Base-by-base conservation (phyloP, 2,329 filamentous ascomycete genomes). In the Blumeriella jaapii region DNA sequence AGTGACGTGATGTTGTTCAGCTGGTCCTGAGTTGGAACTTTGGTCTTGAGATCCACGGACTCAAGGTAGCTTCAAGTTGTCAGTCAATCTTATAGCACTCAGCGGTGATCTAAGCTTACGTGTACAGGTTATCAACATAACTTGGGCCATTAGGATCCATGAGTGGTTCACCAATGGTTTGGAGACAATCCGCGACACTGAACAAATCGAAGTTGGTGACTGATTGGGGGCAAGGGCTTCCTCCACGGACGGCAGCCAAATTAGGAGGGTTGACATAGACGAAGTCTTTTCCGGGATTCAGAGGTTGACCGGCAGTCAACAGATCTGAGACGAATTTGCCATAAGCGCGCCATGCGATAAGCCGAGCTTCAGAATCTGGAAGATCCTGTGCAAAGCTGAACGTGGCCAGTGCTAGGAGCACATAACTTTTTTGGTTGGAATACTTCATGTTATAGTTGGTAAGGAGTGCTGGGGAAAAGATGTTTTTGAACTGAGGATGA, bases 11-110 rank as follows among this genome's bases (percentile, higher is more conserved):
- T 40, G 27, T 28, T 30, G 18, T 26, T 36, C 13, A 36, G 31
- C 24, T 40, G 38, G 10, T 29, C 32, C 5, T 28, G 15, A 5
- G 38, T 36, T 22, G 29, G 32, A 6, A 16, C 23, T 15, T 15
- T 28, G 9, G 38, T 40, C 18, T 24, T 29, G 15, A 40, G 29
- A 24, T 40, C 32, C 5, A 40, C 38, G 10, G 20, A 15, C 24
- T 40, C 31, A 10, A 40, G 29, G 31, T 40, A 40, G 4, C 32
- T 40, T 10, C 4, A 23, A 29, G 5, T 11, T n/a, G n/a, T n/a
- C n/a, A n/a, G n/a, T n/a, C n/a, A n/a, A n/a, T n/a, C n/a, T n/a
- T n/a, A n/a, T n/a, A n/a, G n/a, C n/a, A n/a, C n/a, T n/a, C n/a
- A n/a, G n/a, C n/a, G n/a, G n/a, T n/a, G n/a, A n/a, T n/a, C n/a